These are phyloP conservation scores for Aureobasidium melanogenum DNA, from an alignment of 2,329 filamentous ascomycete genomes.

Conservation along the genomic window DNA sequence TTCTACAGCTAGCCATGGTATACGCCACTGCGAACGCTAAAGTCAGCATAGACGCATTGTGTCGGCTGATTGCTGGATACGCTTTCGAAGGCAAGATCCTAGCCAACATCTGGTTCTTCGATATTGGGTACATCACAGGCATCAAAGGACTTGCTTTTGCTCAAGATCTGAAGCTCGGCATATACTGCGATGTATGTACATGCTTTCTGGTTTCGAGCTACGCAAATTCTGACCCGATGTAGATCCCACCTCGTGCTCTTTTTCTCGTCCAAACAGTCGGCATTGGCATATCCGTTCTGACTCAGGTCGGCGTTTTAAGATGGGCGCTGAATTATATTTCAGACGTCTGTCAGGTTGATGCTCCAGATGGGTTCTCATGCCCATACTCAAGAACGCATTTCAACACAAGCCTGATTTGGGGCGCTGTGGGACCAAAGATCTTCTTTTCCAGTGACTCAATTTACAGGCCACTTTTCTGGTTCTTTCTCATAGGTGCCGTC, in stretches of 20 bases:
- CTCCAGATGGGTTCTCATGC: neutral
- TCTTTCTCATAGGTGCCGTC: neutral
- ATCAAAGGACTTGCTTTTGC: constrained; percentile 32
- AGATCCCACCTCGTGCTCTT: neutral
- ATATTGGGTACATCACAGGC: neutral
- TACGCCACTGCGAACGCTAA: constrained; percentile 64
- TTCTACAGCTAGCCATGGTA: constrained; percentile 67
- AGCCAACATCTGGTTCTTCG: constrained; percentile 14
- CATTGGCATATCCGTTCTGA: neutral
- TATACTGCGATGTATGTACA: neutral
- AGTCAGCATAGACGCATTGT: neutral
- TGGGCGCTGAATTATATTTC: neutral
- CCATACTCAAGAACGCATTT: neutral
- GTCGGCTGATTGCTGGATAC: constrained; percentile 30
- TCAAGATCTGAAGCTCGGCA: constrained; percentile 31
- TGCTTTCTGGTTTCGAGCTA: neutral
- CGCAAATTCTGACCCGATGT: neutral
- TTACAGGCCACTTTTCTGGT: neutral
- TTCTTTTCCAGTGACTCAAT: neutral
- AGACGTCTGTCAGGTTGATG: neutral
- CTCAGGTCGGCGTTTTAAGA: neutral
- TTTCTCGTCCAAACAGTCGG: neutral
- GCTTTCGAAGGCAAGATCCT: constrained; percentile 28
- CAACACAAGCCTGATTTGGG: neutral
- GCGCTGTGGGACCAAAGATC: neutral